Percentiles rank a stretch among this genome's conserved stretches.
Conservation (phyloP, 2,329 filamentous ascomycete species). For the Aureobasidium uvarum region DNA sequence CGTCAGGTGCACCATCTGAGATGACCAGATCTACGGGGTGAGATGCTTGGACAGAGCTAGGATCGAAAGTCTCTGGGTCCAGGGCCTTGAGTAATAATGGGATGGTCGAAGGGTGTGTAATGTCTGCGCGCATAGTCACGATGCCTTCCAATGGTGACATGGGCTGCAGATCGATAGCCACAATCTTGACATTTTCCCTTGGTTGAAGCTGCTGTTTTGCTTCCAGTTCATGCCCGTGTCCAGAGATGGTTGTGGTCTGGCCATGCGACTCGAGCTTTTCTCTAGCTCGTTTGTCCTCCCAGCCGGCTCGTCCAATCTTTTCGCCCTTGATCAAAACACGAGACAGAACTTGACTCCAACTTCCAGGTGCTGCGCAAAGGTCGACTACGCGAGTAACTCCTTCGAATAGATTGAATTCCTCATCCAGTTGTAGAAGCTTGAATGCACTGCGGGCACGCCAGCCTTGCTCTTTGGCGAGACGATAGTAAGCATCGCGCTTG, state of each 20-base stretch:
- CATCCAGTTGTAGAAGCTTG: conserved; percentile 94
- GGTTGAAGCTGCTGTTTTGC: conserved; percentile 27
- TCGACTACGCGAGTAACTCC: conserved; percentile 91
- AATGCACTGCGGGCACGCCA: conserved; percentile 96
- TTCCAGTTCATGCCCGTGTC: conserved; percentile 9
- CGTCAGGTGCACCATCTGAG: conserved; percentile 92
- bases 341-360: conserved; percentile 96
- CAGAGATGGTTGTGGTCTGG: conserved; percentile 36
- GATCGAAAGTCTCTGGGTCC: conserved; percentile 60
- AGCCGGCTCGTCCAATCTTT: conserved; percentile 79
- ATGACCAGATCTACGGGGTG: conserved; percentile 90
- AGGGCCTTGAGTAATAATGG: conserved; percentile 82
- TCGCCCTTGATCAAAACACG: conserved; percentile 91
- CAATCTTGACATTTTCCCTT: conserved; percentile 72
- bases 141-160: conserved; percentile 94
- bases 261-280: conserved; percentile 57
- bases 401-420: conserved; percentile 91
- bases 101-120: conserved; percentile 94
- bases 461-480: conserved; percentile 96
- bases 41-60: conserved; percentile 51
- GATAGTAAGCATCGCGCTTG: conserved; percentile 96
- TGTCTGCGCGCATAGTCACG: conserved; percentile 87
- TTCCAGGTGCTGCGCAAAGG: conserved; percentile 90
- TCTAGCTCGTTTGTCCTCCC: conserved; percentile 77
- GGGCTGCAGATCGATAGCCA: conserved; percentile 92